These are phyloP conservation scores for Cytospora schulzeri DNA, from an alignment of 2,329 filamentous ascomycete genomes.

Conservation along the genomic window DNA sequence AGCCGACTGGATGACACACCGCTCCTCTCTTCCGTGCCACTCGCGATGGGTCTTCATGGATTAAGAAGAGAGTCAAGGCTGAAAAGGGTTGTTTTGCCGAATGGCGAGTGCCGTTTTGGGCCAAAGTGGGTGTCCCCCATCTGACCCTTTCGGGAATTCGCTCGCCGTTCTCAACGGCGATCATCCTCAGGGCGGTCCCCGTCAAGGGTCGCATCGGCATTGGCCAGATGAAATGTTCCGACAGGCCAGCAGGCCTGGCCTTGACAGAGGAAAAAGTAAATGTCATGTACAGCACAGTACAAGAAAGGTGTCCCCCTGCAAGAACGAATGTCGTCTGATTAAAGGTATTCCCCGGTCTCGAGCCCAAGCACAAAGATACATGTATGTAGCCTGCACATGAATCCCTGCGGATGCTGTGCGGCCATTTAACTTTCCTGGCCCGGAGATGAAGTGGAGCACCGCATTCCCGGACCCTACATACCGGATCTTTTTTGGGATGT, in stretches of 20 bases:
- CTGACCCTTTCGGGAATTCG: constrained; percentile 8
- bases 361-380: not conserved
- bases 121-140: constrained; percentile 1
- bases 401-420: not conserved
- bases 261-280: not conserved
- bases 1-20: not conserved
- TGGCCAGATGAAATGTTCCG: not conserved
- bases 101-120: constrained; percentile 11
- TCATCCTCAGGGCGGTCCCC: constrained; percentile 3
- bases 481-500: not conserved
- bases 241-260: too few relatives aligned
- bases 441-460: not conserved
- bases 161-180: not conserved
- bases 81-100: constrained; percentile 5
- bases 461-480: too few relatives aligned
- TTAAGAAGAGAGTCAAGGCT: constrained; percentile 1
- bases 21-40: constrained; percentile 12
- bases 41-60: constrained; percentile 7
- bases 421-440: not conserved
- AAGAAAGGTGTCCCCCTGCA: not conserved
- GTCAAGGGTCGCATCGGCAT: constrained; percentile 6
- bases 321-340: not conserved
- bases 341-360: not conserved
- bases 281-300: not conserved
- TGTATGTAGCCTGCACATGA: not conserved